A percentile compares a stretch with the other conserved stretches of the same genome.
phyloP scores from a whole-genome alignment of 305 asterid genomes.

The Ruellia speciosa region DNA sequence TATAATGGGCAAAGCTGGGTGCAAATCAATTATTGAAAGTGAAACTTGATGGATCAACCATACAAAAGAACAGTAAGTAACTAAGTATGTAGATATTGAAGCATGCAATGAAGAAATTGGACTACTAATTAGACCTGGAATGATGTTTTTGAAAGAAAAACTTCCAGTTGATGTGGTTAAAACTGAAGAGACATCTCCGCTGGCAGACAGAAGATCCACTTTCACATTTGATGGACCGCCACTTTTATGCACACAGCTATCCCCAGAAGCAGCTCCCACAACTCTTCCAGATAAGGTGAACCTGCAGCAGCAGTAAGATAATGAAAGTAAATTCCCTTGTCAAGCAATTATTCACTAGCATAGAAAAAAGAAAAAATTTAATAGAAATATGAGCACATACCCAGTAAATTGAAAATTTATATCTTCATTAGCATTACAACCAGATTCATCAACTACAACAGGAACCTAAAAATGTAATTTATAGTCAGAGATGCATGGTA shows the following conservation, averaged over 20 bases:
- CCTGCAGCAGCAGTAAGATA: constrained; percentile 39
- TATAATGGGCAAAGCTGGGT: neutral
- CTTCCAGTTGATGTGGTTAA: constrained; percentile 66
- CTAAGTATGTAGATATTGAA: constrained; percentile 5
- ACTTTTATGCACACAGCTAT: constrained; percentile 53
- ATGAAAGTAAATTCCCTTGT: constrained; percentile 15
- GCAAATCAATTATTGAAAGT: neutral
- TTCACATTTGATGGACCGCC: constrained; percentile 83
- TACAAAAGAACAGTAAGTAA: neutral
- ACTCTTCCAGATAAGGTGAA: constrained; percentile 72
- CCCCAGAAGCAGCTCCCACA: constrained; percentile 77
- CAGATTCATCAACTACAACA: constrained; percentile 64
- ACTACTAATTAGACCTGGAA: constrained; percentile 53
- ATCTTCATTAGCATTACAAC: constrained; percentile 91
- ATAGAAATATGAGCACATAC: constrained; percentile 30
- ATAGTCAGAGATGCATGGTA: constrained; percentile 20
- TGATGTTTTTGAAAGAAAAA: constrained; percentile 57
- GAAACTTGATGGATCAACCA: neutral
- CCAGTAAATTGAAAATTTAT: constrained; percentile 87
- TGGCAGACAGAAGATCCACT: constrained; percentile 61
- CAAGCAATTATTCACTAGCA: constrained; percentile 5
- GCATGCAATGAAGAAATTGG: constrained; percentile 17
- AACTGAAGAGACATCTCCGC: constrained; percentile 61
- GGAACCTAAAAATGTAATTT: constrained; percentile 52
- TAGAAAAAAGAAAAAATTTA: constrained; percentile 14